Base-by-base conservation (phyloP, 345 rosid species). In the Camelina neglecta region DNA sequence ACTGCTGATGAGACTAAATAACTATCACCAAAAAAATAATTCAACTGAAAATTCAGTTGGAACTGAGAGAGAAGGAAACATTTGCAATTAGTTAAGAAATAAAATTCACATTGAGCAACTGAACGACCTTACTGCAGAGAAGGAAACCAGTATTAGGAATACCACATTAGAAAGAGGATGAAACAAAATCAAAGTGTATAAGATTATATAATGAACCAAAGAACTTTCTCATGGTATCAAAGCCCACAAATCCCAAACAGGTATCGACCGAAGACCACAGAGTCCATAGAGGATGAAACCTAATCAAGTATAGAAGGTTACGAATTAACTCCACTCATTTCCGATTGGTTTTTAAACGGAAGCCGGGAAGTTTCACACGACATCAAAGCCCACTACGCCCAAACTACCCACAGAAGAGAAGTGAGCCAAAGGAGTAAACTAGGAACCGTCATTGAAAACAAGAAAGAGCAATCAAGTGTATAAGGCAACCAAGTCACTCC, bases 361-460 rank as follows among this genome's bases (percentile, higher is more conserved):
- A 12, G 7, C 12, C 21, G 13, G 23, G 48, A 42, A 55, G 7
- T 4, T 66, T 65, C 26, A 31, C 44, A 65, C 13, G 12, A 42
- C 50, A 49, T 50, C 47, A 33, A 11, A 38, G 11, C 48, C 64
- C 23, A 60, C 65, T 36, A 60, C 33, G 12, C 54, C 23, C 7
- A n/a, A 55, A 26, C 51, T 7, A 39, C 2, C 42, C 11, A 44
- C 36, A 2, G 3, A 26, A 44, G 8, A 26, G 12, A 63, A 63
- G 6, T 24, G 39, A 65, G 36, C 35, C 16, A 4, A 67, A 67
- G 8, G 11, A 66, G 29, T 3, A 16, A 2, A 42, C 44, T 9
- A 42, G 44, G 31, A 69, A 56, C 26, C 54, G 2, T 13, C 35
- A 59, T 33, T 58, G 58, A 45, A 44, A 70, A 56, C 70, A 73